Evolutionary conservation across 768 basidiomycete species (phyloP).

Genomic region (Hortiboletus flavorubellus): DNA sequence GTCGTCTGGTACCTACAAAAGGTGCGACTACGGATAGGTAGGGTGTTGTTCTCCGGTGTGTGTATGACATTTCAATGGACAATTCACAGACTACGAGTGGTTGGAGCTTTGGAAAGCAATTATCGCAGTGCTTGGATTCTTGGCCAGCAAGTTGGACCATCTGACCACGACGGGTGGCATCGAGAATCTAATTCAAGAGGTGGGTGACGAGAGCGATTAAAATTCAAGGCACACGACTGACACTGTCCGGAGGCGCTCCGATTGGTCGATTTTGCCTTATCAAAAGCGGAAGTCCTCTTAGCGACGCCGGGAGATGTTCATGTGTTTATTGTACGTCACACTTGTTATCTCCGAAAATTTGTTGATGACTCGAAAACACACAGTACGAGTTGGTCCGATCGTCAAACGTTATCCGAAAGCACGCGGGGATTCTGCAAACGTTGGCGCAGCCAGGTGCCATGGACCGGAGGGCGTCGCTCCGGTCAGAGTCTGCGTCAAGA

Average conservation of each 20-base stretch:
- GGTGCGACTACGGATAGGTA: constrained; percentile 53
- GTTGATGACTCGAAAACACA: not conserved
- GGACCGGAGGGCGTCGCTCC: constrained; percentile 23
- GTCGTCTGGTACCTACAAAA: constrained; percentile 57
- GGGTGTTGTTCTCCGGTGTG: constrained; percentile 11
- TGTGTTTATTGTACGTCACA: constrained; percentile 54
- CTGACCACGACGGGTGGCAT: constrained; percentile 52
- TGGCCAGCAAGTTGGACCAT: constrained; percentile 51
- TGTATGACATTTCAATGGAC: not conserved
- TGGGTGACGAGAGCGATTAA: constrained; percentile 24
- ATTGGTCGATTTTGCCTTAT: constrained; percentile 51
- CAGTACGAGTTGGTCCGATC: constrained; percentile 69
- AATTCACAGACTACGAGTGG: constrained; percentile 58
- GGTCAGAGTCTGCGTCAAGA: constrained; percentile 35
- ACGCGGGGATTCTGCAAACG: constrained; percentile 41
- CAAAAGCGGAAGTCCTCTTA: constrained; percentile 50
- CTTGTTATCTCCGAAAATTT: not conserved
- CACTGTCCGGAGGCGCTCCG: constrained; percentile 41
- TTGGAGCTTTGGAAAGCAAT: constrained; percentile 59
- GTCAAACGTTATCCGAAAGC: constrained; percentile 45
- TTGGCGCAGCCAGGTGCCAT: constrained; percentile 32
- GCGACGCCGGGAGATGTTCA: constrained; percentile 54
- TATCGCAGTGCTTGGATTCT: constrained; percentile 51
- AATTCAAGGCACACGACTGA: not conserved
- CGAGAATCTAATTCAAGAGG: constrained; percentile 53